Evolutionary conservation across 2,329 filamentous ascomycete genomes (phyloP).

Genomic region (Verticillium longisporum): DNA sequence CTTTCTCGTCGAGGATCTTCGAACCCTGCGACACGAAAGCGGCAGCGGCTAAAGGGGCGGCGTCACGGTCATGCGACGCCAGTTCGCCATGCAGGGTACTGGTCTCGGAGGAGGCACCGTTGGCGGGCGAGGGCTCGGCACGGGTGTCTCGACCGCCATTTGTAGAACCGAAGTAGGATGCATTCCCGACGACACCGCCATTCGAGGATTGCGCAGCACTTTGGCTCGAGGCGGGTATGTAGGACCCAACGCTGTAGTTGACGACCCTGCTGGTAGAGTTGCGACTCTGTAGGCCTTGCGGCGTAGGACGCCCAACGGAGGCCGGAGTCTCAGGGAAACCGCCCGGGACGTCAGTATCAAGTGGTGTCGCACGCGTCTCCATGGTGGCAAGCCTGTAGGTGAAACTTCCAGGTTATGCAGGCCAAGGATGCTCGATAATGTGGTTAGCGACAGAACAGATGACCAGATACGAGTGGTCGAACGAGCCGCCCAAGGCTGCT

Average conservation of each 20-base stretch:
- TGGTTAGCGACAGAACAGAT: background rate
- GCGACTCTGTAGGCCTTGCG: background rate
- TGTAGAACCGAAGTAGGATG: slow-evolving; percentile 3
- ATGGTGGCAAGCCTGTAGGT: slow-evolving; percentile 8
- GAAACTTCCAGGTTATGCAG: background rate
- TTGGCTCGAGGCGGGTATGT: background rate
- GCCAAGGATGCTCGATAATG: background rate
- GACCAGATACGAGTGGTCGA: no score
- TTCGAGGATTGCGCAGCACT: background rate
- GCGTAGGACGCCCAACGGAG: slow-evolving; percentile 8
- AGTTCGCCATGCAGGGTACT: background rate
- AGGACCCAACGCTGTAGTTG: slow-evolving; percentile 2
- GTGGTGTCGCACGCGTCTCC: slow-evolving; percentile 20
- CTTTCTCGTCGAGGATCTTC: background rate
- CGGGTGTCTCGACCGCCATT: background rate
- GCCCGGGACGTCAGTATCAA: slow-evolving; percentile 22
- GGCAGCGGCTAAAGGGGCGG: background rate
- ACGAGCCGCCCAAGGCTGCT: no score
- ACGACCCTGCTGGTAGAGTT: background rate
- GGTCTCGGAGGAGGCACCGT: background rate
- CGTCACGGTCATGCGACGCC: background rate
- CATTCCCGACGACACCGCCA: background rate
- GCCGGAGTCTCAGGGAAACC: slow-evolving; percentile 22
- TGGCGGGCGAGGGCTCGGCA: background rate
- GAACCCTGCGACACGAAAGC: background rate